phyloP scores from a whole-genome alignment of 164 flowering plant genomes.

The Malania oleifera region DNA sequence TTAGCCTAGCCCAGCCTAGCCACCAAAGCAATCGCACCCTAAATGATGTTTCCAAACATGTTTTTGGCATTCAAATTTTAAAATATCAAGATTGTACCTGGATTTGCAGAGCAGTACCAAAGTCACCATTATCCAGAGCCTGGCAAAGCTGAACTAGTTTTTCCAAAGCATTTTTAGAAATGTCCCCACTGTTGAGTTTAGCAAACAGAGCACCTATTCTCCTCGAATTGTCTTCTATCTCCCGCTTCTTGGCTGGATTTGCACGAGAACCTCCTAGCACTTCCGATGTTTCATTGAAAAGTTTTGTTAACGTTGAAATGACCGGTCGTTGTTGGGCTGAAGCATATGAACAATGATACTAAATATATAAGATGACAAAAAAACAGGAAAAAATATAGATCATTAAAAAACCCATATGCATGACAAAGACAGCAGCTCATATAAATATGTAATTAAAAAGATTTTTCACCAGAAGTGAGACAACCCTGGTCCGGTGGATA shows the following conservation, averaged over 20 bases:
- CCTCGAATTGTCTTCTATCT: constrained; percentile 92
- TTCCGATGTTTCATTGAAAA: constrained; percentile 86
- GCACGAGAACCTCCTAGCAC: constrained; percentile 86
- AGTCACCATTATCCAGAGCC: constrained; percentile 80
- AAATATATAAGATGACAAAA: not conserved
- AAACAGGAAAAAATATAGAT: not conserved
- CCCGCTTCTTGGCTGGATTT: constrained; percentile 79
- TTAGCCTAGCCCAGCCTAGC: too few species aligned
- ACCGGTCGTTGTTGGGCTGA: constrained; percentile 83
- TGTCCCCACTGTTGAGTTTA: constrained; percentile 84
- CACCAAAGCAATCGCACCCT: too few species aligned
- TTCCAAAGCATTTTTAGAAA: constrained; percentile 80
- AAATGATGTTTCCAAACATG: too few species aligned
- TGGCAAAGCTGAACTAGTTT: constrained; percentile 86
- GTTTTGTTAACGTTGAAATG: constrained; percentile 67
- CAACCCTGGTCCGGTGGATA: too few species aligned
- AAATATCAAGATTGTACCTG: constrained; percentile 70
- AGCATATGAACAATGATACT: constrained; percentile 2
- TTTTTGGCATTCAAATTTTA: too few species aligned
- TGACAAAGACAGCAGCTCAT: too few species aligned
- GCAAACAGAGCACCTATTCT: constrained; percentile 88
- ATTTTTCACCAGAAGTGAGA: too few species aligned
- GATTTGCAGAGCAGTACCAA: constrained; percentile 63
- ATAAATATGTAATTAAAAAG: too few species aligned
- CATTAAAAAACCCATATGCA: not conserved